phyloP scores from a whole-genome alignment of 768 basidiomycete genomes.

The Scleroderma bovista region DNA sequence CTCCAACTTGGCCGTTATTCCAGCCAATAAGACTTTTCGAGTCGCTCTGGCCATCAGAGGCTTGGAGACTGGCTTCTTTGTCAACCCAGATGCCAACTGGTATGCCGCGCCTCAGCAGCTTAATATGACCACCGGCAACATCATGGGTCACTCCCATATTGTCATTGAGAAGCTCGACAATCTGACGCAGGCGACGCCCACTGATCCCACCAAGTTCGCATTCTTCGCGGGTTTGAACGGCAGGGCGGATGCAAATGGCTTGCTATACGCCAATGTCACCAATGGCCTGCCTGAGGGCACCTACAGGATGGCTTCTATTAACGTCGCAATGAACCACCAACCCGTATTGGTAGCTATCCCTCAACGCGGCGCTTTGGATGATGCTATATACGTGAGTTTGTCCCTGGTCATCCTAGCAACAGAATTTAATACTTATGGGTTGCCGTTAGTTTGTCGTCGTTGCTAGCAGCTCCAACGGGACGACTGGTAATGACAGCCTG shows the following conservation, averaged over 20 bases:
- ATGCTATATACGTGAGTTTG: constrained; percentile 34
- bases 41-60: constrained; percentile 46
- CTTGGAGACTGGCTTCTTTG: constrained; percentile 43
- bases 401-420: no score
- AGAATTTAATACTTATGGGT: no score
- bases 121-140: no score
- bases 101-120: no score
- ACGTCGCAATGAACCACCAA: constrained; percentile 45
- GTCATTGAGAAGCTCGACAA: no score
- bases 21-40: constrained; percentile 47
- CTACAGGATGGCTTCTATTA: no score
- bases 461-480: constrained; percentile 3
- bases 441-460: constrained; percentile 21
- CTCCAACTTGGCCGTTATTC: no score
- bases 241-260: no score
- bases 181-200: constrained; percentile 43
- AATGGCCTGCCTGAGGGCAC: no score
- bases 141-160: no score
- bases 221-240: constrained; percentile 55
- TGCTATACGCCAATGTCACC: no score
- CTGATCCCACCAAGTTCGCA: constrained; percentile 46
- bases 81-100: no score
- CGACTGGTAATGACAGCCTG: not conserved
- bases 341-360: constrained; percentile 31
- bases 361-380: constrained; percentile 37